Evolutionary conservation across 768 basidiomycete genomes (phyloP).

Genomic region (Tulasnella sp.): DNA sequence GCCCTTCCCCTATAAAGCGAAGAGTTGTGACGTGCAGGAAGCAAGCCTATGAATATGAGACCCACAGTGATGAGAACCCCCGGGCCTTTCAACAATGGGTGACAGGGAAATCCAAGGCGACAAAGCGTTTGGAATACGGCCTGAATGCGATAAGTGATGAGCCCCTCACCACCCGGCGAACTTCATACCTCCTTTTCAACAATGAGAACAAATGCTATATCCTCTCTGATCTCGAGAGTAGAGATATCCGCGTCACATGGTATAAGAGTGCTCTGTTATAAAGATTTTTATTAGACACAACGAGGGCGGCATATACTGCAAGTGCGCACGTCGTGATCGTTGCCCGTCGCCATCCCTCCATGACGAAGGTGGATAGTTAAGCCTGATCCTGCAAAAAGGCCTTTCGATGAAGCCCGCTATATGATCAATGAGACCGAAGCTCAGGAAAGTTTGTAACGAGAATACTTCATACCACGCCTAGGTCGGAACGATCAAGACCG

Average conservation of each 20-base stretch:
- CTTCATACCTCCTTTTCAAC: slow-evolving; percentile 85
- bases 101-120: slow-evolving; percentile 49
- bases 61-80: slow-evolving; percentile 77
- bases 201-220: slow-evolving; percentile 72
- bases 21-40: neutral
- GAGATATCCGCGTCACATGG: slow-evolving; percentile 70
- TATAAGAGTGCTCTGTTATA: slow-evolving; percentile 63
- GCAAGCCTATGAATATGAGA: neutral
- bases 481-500: slow-evolving; percentile 61
- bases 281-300: slow-evolving; percentile 6
- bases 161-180: neutral
- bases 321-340: slow-evolving; percentile 54
- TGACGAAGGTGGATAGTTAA: slow-evolving; percentile 54
- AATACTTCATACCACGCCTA: slow-evolving; percentile 62
- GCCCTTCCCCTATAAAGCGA: slow-evolving; percentile 73
- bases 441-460: neutral
- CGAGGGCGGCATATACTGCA: neutral
- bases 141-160: slow-evolving; percentile 41
- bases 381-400: slow-evolving; percentile 69
- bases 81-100: slow-evolving; percentile 50
- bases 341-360: slow-evolving; percentile 50
- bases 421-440: neutral
- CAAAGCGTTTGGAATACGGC: slow-evolving; percentile 92
- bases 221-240: slow-evolving; percentile 51
- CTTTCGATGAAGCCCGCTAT: slow-evolving; percentile 86